phyloP scores from a whole-genome alignment of 495 filamentous ascomycete genomes.

The Lepidopterella palustris region DNA sequence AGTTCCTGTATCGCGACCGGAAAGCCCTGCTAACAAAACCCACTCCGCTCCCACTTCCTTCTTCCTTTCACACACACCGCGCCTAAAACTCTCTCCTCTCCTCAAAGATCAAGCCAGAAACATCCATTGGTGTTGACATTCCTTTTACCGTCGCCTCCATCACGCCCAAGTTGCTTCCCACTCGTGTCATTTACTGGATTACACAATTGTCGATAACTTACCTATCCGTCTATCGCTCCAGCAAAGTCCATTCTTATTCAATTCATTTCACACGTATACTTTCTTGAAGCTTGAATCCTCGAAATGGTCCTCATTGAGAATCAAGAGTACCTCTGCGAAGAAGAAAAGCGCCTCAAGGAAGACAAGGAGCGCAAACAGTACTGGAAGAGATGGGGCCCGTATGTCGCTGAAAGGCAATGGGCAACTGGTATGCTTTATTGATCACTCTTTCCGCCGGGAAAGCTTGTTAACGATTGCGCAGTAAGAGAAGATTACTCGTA shows the following conservation, averaged over 20 bases:
- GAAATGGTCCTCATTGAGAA: constrained; percentile 82
- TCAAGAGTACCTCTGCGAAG: constrained; percentile 73
- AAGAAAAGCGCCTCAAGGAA: constrained; percentile 83
- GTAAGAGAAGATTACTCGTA: constrained; percentile 93
- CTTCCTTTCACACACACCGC: not conserved
- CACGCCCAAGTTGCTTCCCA: not conserved
- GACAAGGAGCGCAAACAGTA: constrained; percentile 73
- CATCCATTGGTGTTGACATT: not conserved
- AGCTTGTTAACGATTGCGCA: constrained; percentile 34
- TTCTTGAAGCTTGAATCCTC: not conserved
- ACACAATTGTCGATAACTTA: not conserved
- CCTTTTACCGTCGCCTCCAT: not conserved
- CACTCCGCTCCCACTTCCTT: not conserved
- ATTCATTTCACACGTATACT: not conserved
- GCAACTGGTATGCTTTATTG: constrained; percentile 61
- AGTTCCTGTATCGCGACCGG: constrained; percentile 1
- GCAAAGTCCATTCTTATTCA: not conserved
- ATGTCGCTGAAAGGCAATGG: constrained; percentile 77
- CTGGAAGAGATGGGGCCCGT: constrained; percentile 94
- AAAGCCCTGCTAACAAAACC: constrained; percentile 4
- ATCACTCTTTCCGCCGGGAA: constrained; percentile 3
- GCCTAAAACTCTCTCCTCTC: not conserved
- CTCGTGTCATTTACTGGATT: not conserved
- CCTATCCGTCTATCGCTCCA: not conserved
- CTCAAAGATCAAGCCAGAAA: not conserved